Percentiles rank a stretch among this genome's conserved stretches.
These are phyloP conservation scores for Hymenoscyphus salicellus DNA, from an alignment of 2,329 filamentous ascomycete genomes.

Conservation along the genomic window DNA sequence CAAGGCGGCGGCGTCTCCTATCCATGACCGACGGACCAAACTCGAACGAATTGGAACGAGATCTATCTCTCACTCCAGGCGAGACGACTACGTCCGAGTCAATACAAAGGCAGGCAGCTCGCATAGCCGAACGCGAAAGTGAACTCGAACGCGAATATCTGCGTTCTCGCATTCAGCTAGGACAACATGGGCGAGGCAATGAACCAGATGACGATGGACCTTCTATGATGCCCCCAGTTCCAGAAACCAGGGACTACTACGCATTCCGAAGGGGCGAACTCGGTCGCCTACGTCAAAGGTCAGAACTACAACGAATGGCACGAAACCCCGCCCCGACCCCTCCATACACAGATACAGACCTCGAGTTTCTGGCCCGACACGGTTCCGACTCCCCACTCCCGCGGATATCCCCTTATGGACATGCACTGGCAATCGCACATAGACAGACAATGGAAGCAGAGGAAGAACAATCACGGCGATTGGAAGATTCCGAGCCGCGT, in stretches of 20 bases:
- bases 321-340: constrained; percentile 27
- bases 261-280: constrained; percentile 25
- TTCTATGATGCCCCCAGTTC: constrained; percentile 31
- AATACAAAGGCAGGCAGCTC: constrained; percentile 17
- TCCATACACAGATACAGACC: constrained; percentile 26
- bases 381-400: constrained; percentile 17
- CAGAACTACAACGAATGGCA: constrained; percentile 25
- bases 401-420: constrained; percentile 20
- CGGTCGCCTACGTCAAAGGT: constrained; percentile 20
- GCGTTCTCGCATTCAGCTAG: neutral
- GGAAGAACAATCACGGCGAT: constrained; percentile 5
- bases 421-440: constrained; percentile 21
- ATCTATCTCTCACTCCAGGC: constrained; percentile 8
- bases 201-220: constrained; percentile 25
- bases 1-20: constrained; percentile 26
- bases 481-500: neutral
- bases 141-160: constrained; percentile 6
- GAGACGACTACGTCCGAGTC: constrained; percentile 12
- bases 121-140: constrained; percentile 24
- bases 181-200: neutral
- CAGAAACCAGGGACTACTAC: constrained; percentile 32
- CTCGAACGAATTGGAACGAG: constrained; percentile 18
- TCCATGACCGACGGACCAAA: constrained; percentile 21
- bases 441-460: constrained; percentile 8
- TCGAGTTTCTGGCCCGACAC: constrained; percentile 18